A percentile compares a stretch with the other conserved stretches of the same genome.
Evolutionary conservation across 495 filamentous ascomycete genomes (phyloP).

Genomic region (Podospora pseudoanserina): DNA sequence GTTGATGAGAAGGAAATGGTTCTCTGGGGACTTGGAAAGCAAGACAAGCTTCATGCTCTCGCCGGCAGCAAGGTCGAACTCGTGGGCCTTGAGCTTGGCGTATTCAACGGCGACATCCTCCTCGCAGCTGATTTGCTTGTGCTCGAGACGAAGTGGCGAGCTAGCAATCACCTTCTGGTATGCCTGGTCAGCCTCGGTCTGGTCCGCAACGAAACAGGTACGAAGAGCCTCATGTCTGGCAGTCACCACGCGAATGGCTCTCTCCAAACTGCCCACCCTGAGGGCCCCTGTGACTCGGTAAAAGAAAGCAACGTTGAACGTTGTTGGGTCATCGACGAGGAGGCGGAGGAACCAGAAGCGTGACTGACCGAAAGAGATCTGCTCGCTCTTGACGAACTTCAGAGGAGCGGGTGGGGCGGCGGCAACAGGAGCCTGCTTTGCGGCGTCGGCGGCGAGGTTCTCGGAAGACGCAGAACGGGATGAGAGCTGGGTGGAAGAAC

Average conservation of each 20-base stretch:
- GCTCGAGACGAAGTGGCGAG: slow-evolving; percentile 14
- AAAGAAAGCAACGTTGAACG: slow-evolving; percentile 34
- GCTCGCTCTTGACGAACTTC: slow-evolving; percentile 10
- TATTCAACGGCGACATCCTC: slow-evolving; percentile 5
- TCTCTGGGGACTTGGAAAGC: slow-evolving; percentile 10
- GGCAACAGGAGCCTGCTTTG: not conserved
- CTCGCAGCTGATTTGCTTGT: not conserved
- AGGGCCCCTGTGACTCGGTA: slow-evolving; percentile 29
- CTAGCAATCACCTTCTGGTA: slow-evolving; percentile 19
- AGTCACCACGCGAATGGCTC: slow-evolving; percentile 32
- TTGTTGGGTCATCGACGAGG: slow-evolving; percentile 34
- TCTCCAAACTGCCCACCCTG: slow-evolving; percentile 23
- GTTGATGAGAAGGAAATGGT: slow-evolving; percentile 23
- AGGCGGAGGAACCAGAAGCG: slow-evolving; percentile 46
- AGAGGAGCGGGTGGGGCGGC: not conserved
- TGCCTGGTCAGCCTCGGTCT: slow-evolving; percentile 10
- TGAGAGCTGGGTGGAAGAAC: not conserved
- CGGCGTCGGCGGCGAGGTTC: not conserved
- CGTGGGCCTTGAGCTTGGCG: slow-evolving; percentile 12
- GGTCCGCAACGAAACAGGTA: slow-evolving; percentile 28
- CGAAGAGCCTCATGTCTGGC: slow-evolving; percentile 44
- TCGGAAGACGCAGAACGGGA: not conserved
- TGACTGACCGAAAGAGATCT: slow-evolving; percentile 37
- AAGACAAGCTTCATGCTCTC: slow-evolving; percentile 20
- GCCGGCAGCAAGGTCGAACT: slow-evolving; percentile 22